Conservation (phyloP, 106 monocot species). For the Gastrodia elata region DNA sequence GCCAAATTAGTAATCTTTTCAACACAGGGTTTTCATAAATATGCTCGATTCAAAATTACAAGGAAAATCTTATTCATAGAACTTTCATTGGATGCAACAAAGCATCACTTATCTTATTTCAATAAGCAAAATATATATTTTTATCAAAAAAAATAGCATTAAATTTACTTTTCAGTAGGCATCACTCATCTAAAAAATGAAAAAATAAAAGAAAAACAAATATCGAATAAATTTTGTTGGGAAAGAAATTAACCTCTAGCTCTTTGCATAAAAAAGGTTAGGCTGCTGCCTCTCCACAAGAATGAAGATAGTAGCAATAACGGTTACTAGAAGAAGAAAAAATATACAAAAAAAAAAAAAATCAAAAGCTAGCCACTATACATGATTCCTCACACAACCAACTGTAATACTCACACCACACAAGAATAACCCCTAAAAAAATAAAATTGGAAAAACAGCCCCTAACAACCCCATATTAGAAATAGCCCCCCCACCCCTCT, state of each 20-base stretch:
- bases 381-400: not conserved
- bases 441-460: not conserved
- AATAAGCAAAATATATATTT: too few relatives aligned
- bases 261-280: not conserved
- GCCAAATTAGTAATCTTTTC: too few relatives aligned
- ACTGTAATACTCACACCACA: not conserved
- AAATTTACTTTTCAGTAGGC: not conserved
- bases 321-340: not conserved
- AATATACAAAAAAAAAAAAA: constrained; percentile 8
- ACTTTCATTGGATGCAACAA: too few relatives aligned
- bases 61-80: too few relatives aligned
- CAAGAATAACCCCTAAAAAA: not conserved
- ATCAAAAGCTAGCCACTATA: not conserved
- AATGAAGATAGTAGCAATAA: not conserved
- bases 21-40: too few relatives aligned
- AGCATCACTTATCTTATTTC: too few relatives aligned
- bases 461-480: constrained; percentile 5
- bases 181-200: too few relatives aligned
- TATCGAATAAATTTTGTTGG: not conserved
- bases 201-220: too few relatives aligned
- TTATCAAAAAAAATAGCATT: not conserved
- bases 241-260: not conserved
- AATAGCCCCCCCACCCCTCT: not conserved
- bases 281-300: constrained; percentile 3
- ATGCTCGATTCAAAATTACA: too few relatives aligned